These are phyloP conservation scores for Sporothrix euskadiensis DNA, from an alignment of 2,329 filamentous ascomycete genomes.

Conservation along the genomic window DNA sequence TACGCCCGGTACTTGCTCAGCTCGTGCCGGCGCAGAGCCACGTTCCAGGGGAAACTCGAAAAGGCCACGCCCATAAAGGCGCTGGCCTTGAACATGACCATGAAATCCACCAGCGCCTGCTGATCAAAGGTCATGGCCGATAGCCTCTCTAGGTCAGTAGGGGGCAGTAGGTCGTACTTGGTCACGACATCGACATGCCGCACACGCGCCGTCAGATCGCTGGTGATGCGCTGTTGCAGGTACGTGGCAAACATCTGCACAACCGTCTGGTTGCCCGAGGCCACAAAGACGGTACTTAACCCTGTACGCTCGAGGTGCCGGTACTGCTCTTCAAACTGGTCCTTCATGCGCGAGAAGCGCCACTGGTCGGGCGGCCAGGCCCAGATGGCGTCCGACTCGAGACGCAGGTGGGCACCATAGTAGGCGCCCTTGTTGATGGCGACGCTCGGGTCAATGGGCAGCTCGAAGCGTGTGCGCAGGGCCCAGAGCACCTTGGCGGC, in stretches of 20 bases:
- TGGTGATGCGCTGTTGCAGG: conserved; percentile 28
- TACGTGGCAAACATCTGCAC: conserved; percentile 36
- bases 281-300: conserved; percentile 38
- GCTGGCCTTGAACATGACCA: conserved; percentile 40
- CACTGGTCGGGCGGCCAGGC: conserved; percentile 39
- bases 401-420: conserved; percentile 40
- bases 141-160: conserved; percentile 32
- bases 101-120: conserved; percentile 40
- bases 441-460: conserved; percentile 35
- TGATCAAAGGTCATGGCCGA: conserved; percentile 39
- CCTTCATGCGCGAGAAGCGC: conserved; percentile 38
- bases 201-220: neutral
- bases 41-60: conserved; percentile 41
- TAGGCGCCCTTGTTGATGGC: conserved; percentile 36
- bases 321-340: conserved; percentile 40
- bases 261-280: conserved; percentile 37
- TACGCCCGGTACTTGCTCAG: conserved; percentile 36
- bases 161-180: conserved; percentile 38
- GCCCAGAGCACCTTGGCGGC: conserved; percentile 37
- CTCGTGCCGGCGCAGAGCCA: conserved; percentile 40
- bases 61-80: conserved; percentile 41
- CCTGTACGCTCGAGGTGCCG: conserved; percentile 35
- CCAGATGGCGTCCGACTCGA: conserved; percentile 39
- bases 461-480: conserved; percentile 33
- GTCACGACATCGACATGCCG: conserved; percentile 38